Conservation (phyloP, 139 green algal genomes). For the Volvox reticuliferus region DNA sequence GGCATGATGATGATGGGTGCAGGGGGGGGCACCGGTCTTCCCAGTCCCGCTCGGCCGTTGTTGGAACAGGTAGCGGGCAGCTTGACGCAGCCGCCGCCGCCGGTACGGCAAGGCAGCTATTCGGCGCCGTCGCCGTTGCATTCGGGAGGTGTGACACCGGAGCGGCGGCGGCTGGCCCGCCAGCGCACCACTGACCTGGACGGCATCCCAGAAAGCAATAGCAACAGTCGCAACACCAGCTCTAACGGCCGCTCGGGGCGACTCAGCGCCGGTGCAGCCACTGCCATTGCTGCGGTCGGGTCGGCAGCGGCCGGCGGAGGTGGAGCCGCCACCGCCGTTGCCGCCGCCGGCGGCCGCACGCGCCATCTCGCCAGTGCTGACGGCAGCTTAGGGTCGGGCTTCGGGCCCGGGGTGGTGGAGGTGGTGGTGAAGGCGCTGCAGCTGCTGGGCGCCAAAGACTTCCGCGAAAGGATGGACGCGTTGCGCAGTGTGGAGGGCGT, state of each 20-base stretch:
- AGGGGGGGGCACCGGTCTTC: neutral
- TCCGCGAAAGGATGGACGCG: slow-evolving; percentile 63
- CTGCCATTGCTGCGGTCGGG: neutral
- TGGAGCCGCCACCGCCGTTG: neutral
- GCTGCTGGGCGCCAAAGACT: slow-evolving; percentile 64
- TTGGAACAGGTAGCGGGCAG: slow-evolving; percentile 21
- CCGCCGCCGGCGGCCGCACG: neutral
- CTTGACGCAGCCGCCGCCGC: slow-evolving; percentile 37
- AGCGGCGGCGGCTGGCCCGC: slow-evolving; percentile 23
- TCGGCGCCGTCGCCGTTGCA: slow-evolving; percentile 23
- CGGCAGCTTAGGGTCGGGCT: neutral
- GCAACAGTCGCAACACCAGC: slow-evolving; percentile 23
- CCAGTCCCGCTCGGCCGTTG: slow-evolving; percentile 6
- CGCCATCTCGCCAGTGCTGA: neutral
- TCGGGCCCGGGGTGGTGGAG: slow-evolving; percentile 35
- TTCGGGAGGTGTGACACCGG: slow-evolving; percentile 5
- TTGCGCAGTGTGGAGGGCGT: slow-evolving; percentile 57
- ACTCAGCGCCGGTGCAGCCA: neutral
- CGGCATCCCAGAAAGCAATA: slow-evolving; percentile 15
- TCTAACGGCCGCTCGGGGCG: neutral
- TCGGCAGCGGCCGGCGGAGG: neutral
- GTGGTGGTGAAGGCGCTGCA: slow-evolving; percentile 42
- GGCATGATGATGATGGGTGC: neutral
- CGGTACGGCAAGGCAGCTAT: slow-evolving; percentile 33
- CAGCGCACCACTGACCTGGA: slow-evolving; percentile 34